Percentiles rank a stretch among this genome's conserved stretches.
These are phyloP conservation scores for Aspergillus piperis DNA, from an alignment of 2,329 filamentous ascomycete species.

Conservation along the genomic window DNA sequence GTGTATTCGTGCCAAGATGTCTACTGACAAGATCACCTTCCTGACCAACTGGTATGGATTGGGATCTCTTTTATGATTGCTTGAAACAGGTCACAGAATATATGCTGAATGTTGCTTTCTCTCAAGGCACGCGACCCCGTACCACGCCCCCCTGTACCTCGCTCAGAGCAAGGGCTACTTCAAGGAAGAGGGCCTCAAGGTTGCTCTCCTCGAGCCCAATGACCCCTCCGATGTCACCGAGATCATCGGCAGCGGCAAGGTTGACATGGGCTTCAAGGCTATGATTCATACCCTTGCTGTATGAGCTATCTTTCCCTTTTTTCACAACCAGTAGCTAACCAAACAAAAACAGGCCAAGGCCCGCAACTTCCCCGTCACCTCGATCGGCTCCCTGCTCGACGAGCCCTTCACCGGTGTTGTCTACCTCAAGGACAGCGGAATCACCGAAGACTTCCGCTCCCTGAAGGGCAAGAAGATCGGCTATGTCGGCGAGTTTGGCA, in stretches of 20 bases:
- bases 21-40: slow-evolving; percentile 83
- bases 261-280: slow-evolving; percentile 78
- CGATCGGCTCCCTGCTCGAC: slow-evolving; percentile 73
- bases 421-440: slow-evolving; percentile 72
- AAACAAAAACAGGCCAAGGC: slow-evolving; percentile 66
- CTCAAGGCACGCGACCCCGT: slow-evolving; percentile 74
- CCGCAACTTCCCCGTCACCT: slow-evolving; percentile 70
- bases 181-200: slow-evolving; percentile 73
- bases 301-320: slow-evolving; percentile 25
- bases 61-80: background rate
- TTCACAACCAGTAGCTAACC: background rate
- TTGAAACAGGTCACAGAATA: slow-evolving; percentile 7
- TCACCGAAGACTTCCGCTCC: slow-evolving; percentile 72
- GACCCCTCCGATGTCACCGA: slow-evolving; percentile 81
- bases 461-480: slow-evolving; percentile 76
- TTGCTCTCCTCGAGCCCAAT: slow-evolving; percentile 75
- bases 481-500: slow-evolving; percentile 79
- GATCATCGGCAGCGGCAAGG: slow-evolving; percentile 74
- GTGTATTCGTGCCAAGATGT: slow-evolving; percentile 59
- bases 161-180: slow-evolving; percentile 75
- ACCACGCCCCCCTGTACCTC: slow-evolving; percentile 76
- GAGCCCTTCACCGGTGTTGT: slow-evolving; percentile 79
- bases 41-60: slow-evolving; percentile 73
- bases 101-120: slow-evolving; percentile 31
- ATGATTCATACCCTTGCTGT: slow-evolving; percentile 81